Evolutionary conservation across 257 asterid genomes (phyloP).

Genomic region (Ocimum tenuiflorum): DNA sequence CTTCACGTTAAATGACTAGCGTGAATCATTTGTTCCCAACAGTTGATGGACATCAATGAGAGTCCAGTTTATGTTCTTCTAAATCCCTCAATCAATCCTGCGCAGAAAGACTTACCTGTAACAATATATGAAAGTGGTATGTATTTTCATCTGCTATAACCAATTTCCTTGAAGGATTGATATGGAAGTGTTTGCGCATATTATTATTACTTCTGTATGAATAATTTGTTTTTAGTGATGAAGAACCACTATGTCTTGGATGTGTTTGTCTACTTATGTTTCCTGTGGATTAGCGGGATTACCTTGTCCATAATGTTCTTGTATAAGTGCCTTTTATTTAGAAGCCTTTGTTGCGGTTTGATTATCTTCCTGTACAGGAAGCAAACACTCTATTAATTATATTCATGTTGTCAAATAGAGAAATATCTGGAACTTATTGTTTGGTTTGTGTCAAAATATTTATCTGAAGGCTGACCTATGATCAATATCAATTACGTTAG

Average conservation of each 20-base stretch:
- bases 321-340: not conserved
- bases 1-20: conserved; percentile 4
- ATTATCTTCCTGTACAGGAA: not conserved
- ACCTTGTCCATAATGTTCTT: not conserved
- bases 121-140: conserved; percentile 90
- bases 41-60: conserved; percentile 95
- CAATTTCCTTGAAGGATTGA: not conserved
- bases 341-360: not conserved
- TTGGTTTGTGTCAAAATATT: conserved; percentile 10
- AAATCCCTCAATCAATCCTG: conserved; percentile 81
- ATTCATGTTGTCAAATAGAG: not conserved
- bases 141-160: conserved; percentile 13
- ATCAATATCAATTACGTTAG: not conserved
- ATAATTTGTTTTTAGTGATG: not conserved
- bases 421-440: not conserved
- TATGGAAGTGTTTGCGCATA: not conserved
- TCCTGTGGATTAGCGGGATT: not conserved
- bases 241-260: not conserved
- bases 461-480: conserved; percentile 1
- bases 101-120: conserved; percentile 90
- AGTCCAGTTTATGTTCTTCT: conserved; percentile 90
- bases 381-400: not conserved
- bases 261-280: not conserved
- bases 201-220: not conserved
- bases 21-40: conserved; percentile 16